Evolutionary conservation across 306 rosid genomes (phyloP), one percentile per base, ranked within the genome.

Genomic region (Vachellia collinsii): DNA sequence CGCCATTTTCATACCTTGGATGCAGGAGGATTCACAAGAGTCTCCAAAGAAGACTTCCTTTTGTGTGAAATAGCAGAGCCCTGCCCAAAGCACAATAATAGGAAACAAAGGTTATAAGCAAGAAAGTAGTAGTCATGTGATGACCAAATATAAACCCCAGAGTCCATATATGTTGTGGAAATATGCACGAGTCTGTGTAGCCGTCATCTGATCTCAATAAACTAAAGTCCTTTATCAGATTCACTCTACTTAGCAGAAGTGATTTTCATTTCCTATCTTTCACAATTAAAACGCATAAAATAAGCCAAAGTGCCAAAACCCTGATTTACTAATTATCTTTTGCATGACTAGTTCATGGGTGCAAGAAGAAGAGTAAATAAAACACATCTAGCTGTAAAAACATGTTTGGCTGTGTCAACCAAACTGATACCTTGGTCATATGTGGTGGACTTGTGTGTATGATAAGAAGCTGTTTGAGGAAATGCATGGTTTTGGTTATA

Each of bases 1-100:
- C 58, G 4, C 58, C 58, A 51, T 51, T 16, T 72, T 63, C 62
- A 70, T 75, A 87, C 87, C 89, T 87, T 81, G 43, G 77, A 78
- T 38, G 80, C 71, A 78, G 80, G 50, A 70, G 68, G 51, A 42
- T 56, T 77, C 36, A 16, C 80, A 54, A 63, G 78, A 34, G 58
- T 46, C 34, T 38, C 76, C 37, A 75, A 64, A 44, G 69, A 38
- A 42, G 86, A 78, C 44, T 64, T 72, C 80, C 87, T 87, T 77
- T 87, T 87, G 46, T 38, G 76, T 50, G 59, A 65, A 83, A 48
- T 65, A 75, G 70, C 76, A 70, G 70, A 64, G n/a, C 68, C 84
- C 83, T 81, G 81, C 39, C 38, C 50, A 72, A 23, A 53, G 71
- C 76, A 83, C 51, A 56, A 59, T 22, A 79, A 12, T 5, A 12